These are phyloP conservation scores for Moesziomyces antarcticus DNA, from an alignment of 1,284 basidiomycete species.

Conservation along the genomic window DNA sequence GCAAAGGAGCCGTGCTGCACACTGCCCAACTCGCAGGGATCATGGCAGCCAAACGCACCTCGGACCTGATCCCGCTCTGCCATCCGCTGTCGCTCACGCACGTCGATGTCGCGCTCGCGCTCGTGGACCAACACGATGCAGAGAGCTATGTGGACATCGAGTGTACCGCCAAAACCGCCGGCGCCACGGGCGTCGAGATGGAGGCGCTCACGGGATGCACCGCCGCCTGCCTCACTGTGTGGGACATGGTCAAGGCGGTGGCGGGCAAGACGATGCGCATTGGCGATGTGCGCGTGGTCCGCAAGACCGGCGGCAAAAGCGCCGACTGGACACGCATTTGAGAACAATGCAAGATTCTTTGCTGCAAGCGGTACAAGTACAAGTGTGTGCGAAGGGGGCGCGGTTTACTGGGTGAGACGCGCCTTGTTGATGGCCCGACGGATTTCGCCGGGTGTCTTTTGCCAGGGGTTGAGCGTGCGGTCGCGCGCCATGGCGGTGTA, in stretches of 20 bases:
- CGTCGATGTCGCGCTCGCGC: constrained; percentile 75
- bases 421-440: constrained; percentile 67
- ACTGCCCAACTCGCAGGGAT: constrained; percentile 86
- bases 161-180: constrained; percentile 50
- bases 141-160: constrained; percentile 43
- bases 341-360: not conserved
- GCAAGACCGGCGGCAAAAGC: constrained; percentile 80
- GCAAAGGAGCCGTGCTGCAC: constrained; percentile 68
- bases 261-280: constrained; percentile 81
- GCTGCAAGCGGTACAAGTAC: constrained; percentile 4
- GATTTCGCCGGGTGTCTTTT: constrained; percentile 87
- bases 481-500: constrained; percentile 82
- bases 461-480: constrained; percentile 81
- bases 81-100: constrained; percentile 81
- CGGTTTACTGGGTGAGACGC: constrained; percentile 36
- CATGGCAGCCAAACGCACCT: constrained; percentile 84
- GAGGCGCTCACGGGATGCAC: constrained; percentile 87
- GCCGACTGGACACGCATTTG: constrained; percentile 70
- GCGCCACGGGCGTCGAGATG: constrained; percentile 82
- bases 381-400: not conserved
- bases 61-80: constrained; percentile 78
- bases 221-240: constrained; percentile 81
- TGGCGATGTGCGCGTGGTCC: constrained; percentile 74
- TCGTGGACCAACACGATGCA: constrained; percentile 11
- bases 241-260: constrained; percentile 92